Evolutionary conservation across 2,329 filamentous ascomycete species (phyloP).

Genomic region (Aspergillus pseudoterreus): DNA sequence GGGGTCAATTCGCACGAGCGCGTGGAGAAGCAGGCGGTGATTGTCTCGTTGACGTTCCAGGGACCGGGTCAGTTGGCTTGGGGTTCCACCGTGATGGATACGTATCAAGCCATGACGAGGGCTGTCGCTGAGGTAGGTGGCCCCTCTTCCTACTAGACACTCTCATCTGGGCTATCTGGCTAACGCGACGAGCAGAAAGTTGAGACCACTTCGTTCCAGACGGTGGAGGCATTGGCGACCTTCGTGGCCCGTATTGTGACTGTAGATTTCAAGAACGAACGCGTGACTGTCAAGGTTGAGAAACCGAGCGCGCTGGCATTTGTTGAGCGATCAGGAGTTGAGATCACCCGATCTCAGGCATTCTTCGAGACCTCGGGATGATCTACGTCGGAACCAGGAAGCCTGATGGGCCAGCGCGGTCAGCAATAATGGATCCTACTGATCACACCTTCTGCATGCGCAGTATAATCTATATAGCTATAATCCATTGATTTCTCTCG

Average conservation of each 20-base stretch:
- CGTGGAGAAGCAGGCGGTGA: constrained; percentile 48
- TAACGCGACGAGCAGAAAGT: constrained; percentile 33
- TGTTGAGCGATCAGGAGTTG: constrained; percentile 47
- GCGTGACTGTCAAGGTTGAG: constrained; percentile 46
- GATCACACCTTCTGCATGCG: too few relatives aligned
- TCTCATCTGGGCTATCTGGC: background rate
- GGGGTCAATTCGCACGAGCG: constrained; percentile 53
- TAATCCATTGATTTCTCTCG: too few relatives aligned
- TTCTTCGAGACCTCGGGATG: constrained; percentile 34
- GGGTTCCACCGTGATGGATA: constrained; percentile 31
- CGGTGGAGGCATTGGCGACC: constrained; percentile 50
- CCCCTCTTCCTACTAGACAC: background rate
- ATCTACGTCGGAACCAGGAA: background rate
- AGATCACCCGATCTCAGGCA: constrained; percentile 44
- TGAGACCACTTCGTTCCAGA: constrained; percentile 47
- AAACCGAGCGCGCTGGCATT: constrained; percentile 51
- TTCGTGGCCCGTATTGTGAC: constrained; percentile 46
- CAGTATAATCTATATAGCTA: too few relatives aligned
- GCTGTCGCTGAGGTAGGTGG: constrained; percentile 35
- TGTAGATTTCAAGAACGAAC: constrained; percentile 42
- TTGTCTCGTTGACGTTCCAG: constrained; percentile 37
- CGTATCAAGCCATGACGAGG: constrained; percentile 38
- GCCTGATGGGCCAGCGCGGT: too few relatives aligned
- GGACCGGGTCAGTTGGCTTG: constrained; percentile 30
- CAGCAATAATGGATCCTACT: too few relatives aligned